Evolutionary conservation across 2,329 filamentous ascomycete species (phyloP), one percentile per base, ranked within the genome.

Genomic region (Geosmithia putterillii): DNA sequence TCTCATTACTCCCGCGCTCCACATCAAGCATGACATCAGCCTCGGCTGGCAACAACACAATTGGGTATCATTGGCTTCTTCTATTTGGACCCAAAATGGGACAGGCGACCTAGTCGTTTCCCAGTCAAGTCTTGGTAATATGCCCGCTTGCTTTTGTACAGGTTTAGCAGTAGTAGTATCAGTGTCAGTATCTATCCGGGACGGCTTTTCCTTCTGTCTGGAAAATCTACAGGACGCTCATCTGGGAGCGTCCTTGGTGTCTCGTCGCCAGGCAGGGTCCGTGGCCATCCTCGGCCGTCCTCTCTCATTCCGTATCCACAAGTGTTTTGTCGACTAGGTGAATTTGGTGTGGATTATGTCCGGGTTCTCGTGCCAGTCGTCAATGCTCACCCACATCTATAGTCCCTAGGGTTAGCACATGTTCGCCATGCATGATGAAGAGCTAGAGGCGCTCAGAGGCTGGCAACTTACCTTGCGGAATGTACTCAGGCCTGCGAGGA

Each of bases 321-420:
- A 32, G 8, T 32, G 28, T 32, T n/a, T 12, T 12, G 22, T 23
- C 44, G 45, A 39, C 65, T 73, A 95, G 56, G 87, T 89, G 64
- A 96, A 95, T 66, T 95, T 96, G 58, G 87, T 92, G 66, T 96
- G 90, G 59, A 98, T 96, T 56, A 98, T 92, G 59, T 98, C 90
- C 17, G 92, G 92, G 60, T 98, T 95, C 74, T 98, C 92, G 62
- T 98, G 92, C 92, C 92, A 98, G 71, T 98, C 92, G 59, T 96
- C 92, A 60, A 95, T 90, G 66, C 88, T 95, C 57, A 98, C 92
- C 88, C 92, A 96, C 92, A 98, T 98, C 90, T 95, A 60, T 45
- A 45, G 32, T 34, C 14, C 35, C 39, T 37, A 20, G 25, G 22
- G 15, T 39, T n/a, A 22, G 21, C 22, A 38, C 14, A 38, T 15